Evolutionary conservation across 164 flowering plant species (phyloP), one percentile per base, ranked within the genome.

Genomic region (Paratinospora sagittata): DNA sequence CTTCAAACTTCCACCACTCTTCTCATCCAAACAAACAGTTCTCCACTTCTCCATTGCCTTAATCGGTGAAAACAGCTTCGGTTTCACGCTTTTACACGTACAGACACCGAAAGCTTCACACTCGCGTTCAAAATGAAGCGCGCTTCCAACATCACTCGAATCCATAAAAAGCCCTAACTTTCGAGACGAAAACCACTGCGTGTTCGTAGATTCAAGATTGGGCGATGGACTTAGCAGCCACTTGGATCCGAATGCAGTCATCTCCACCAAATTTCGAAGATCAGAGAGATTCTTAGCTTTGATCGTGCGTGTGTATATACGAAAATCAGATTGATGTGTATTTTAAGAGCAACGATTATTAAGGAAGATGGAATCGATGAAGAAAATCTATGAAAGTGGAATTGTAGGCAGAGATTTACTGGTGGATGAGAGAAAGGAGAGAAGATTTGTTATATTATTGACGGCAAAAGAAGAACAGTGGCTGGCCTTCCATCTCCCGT

Each of bases 21-120:
- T 72, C 23, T 62, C 78, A 52, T 72, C 72, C 62, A 71, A 24
- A 65, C 63, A 70, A 33, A 70, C 45, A 55, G 65, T 68, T 65
- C 60, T 73, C 37, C 82, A 73, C 19, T 71, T 70, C 68, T 75
- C 80, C 75, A 55, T 71, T 21, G 81, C 80, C 75, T 75, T 77
- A n/a, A 81, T 33, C 16, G 82, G 78, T 72, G 63, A 16, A 49
- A 70, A 65, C 66, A 74, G 23, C 63, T 77, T 74, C 69, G 62
- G 67, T 52, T 76, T 70, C 49, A 60, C 34, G 26, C 34, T 30
- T 30, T 24, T 68, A 26, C 33, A 33, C 17, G 37, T 27, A 64
- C 65, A 52, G 65, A 72, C 11, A 1, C 67, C 61, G 62, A 24
- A 34, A 24, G 34, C 9, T 3, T 26, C 43, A 3, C 10, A n/a